Base-by-base conservation (phyloP, 2,329 filamentous ascomycete species). In the Fusarium poae region DNA sequence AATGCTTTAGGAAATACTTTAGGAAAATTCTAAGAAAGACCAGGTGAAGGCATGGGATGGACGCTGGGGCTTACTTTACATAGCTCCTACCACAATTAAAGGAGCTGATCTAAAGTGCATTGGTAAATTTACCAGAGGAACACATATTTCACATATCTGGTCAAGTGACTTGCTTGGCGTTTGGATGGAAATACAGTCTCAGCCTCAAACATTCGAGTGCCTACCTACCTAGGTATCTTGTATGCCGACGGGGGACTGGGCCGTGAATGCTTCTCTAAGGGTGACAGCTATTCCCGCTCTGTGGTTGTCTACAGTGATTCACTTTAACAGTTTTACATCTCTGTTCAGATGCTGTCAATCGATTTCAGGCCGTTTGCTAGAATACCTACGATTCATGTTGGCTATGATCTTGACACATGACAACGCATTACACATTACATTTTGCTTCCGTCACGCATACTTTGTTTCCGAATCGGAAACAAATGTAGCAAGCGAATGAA, bases 381-480 rank as follows among this genome's bases (percentile, higher is more conserved):
- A n/a, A n/a, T n/a, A 29, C 29, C 18, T 30, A 52, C 56, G 64
- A 71, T 54, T 65, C 56, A 68, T 68, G 53, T 52, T 35, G 40
- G 49, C 51, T 57, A 49, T 52, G 52, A 56, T 32, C 45, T 23
- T 21, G 23, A 34, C 34, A 35, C 35, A 56, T 27, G 45, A 32
- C 46, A 60, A 57, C 39, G n/a, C n/a, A n/a, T n/a, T 8, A 52
- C 46, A 71, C 6, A 23, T 62, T 8, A 46, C 11, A 20, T n/a
- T 11, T 42, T 46, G 18, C n/a, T 37, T 6, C 30, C 30, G 43
- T 52, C 30, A 46, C 21, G 53, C 37, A 54, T 32, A 44, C 29
- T 35, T 25, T 45, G 15, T 34, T 55, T 35, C 35, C 50, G 9
- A 27, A 48, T 25, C 37, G 29, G 16, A 27, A 20, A 34, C 32